Conservation (phyloP, 129 eudicot genomes). For the Gnaphalium uliginosum region DNA sequence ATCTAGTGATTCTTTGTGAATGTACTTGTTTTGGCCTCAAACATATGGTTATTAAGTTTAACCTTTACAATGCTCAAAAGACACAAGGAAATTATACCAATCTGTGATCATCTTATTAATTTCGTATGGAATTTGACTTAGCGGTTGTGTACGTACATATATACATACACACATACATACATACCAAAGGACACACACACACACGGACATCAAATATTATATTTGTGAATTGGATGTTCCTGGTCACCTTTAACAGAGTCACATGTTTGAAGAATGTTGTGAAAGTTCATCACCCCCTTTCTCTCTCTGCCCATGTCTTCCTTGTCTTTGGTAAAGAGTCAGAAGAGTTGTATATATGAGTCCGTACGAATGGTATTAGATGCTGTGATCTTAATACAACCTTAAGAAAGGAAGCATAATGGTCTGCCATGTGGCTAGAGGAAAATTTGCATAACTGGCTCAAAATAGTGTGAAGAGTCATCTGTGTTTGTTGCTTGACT, state of each 20-base stretch:
- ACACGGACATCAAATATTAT: not conserved
- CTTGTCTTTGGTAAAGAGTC: constrained; percentile 25
- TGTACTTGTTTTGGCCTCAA: not conserved
- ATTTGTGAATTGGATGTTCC: constrained; percentile 3
- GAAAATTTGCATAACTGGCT: constrained; percentile 31
- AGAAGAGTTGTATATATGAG: constrained; percentile 24
- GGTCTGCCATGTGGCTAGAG: constrained; percentile 30
- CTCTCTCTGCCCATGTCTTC: constrained; percentile 18
- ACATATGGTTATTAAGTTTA: not conserved
- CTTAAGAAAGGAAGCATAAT: constrained; percentile 30
- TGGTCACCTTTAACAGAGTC: not conserved
- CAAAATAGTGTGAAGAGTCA: constrained; percentile 34
- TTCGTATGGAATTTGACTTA: not conserved
- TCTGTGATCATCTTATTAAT: not conserved
- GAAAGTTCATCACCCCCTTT: not conserved
- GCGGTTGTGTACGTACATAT: not conserved
- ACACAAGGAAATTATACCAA: not conserved
- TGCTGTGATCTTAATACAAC: constrained; percentile 29
- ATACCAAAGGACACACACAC: not conserved
- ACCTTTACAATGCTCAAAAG: not conserved
- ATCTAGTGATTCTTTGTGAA: not conserved
- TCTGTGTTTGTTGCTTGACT: constrained; percentile 19
- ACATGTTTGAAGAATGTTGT: not conserved
- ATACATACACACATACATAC: not conserved
- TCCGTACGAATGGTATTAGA: constrained; percentile 29